phyloP scores from a whole-genome alignment of 805 yeast genomes.

The Suhomyces pyralidae region DNA sequence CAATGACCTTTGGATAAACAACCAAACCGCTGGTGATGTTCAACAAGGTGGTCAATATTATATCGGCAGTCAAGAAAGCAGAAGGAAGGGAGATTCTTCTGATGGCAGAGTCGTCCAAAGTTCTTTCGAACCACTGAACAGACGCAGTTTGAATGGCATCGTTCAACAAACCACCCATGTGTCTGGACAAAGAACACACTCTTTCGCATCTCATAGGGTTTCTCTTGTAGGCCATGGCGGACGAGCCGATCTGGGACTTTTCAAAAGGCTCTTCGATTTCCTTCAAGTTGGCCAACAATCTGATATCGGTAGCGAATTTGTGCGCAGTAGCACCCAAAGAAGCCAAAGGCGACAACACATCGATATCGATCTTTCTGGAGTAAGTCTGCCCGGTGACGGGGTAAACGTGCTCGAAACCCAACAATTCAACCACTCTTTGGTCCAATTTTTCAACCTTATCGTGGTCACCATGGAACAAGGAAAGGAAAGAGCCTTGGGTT shows the following conservation, averaged over 20 bases:
- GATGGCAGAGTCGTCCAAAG: constrained; percentile 96
- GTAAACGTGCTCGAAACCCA: constrained; percentile 92
- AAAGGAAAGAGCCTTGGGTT: constrained; percentile 94
- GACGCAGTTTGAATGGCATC: constrained; percentile 97
- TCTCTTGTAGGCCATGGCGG: constrained; percentile 99
- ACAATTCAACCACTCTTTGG: constrained; percentile 84
- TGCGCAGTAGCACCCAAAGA: constrained; percentile 96
- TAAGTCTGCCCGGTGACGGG: constrained; percentile 99
- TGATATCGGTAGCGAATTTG: constrained; percentile 95
- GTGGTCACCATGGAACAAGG: constrained; percentile 95
- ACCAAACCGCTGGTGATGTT: constrained; percentile 95
- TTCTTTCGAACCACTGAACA: constrained; percentile 99
- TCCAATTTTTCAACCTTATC: constrained; percentile 93
- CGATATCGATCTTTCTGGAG: constrained; percentile 96
- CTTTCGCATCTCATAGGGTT: constrained; percentile 99
- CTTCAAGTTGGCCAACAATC: constrained; percentile 93
- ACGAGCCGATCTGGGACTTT: constrained; percentile 95
- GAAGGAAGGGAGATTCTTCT: constrained; percentile 96
- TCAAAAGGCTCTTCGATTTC: constrained; percentile 99
- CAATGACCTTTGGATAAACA: constrained; percentile 97
- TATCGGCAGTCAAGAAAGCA: constrained; percentile 95
- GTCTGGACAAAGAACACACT: constrained; percentile 97
- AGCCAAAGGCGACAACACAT: constrained; percentile 85
- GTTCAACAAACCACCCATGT: constrained; percentile 82
- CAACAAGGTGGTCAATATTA: constrained; percentile 79